Percentiles rank a stretch among this genome's conserved stretches.
Evolutionary conservation across 2,329 filamentous ascomycete genomes (phyloP).

Genomic region (Lasiodiplodia hormozganensis): DNA sequence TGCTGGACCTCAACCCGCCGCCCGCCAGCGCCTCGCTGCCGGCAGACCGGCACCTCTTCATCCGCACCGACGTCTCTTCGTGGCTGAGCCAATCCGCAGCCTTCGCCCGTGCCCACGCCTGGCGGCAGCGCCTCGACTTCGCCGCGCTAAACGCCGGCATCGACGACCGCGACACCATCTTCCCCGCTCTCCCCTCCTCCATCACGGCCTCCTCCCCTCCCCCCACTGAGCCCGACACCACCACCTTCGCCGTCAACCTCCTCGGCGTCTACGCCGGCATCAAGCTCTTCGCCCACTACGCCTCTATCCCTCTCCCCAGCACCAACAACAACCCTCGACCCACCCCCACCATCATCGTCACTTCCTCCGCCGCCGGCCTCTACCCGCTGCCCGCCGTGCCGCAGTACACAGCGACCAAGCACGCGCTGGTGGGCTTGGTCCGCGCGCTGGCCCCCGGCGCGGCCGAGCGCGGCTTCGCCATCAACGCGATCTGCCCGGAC

Average conservation of each 20-base stretch:
- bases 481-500: constrained; percentile 43
- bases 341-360: constrained; percentile 44
- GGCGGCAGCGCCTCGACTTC: constrained; percentile 51
- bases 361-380: constrained; percentile 42
- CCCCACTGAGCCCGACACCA: constrained; percentile 43
- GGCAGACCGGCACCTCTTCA: constrained; percentile 42
- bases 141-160: constrained; percentile 53
- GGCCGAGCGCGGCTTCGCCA: constrained; percentile 33
- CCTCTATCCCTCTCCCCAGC: constrained; percentile 32
- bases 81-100: constrained; percentile 48
- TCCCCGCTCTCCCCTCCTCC: constrained; percentile 34
- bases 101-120: constrained; percentile 51
- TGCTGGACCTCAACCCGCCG: constrained; percentile 51
- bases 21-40: constrained; percentile 38
- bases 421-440: constrained; percentile 44
- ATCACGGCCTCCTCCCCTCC: constrained; percentile 30
- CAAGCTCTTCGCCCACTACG: constrained; percentile 48
- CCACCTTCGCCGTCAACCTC: constrained; percentile 44
- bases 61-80: constrained; percentile 49
- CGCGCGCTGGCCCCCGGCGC: constrained; percentile 37
- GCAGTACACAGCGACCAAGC: constrained; percentile 46
- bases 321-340: not conserved
- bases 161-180: constrained; percentile 46
- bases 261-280: constrained; percentile 44
- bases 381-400: constrained; percentile 43